Conservation (phyloP, 2,329 filamentous ascomycete genomes). For the Aspergillus amoenus region DNA sequence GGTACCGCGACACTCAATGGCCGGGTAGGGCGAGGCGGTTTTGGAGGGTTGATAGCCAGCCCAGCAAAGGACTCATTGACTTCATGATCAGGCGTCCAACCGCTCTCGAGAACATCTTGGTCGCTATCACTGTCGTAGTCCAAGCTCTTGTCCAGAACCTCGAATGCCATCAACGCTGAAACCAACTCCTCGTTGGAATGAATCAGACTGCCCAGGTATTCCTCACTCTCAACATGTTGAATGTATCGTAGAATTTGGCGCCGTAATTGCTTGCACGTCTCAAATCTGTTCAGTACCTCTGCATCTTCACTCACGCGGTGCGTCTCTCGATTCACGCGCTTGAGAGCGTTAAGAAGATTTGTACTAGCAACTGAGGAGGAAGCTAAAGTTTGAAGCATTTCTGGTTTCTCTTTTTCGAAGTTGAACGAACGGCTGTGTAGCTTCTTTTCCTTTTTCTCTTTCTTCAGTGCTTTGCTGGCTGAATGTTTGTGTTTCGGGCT, state of each 20-base stretch:
- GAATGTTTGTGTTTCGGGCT: constrained; percentile 37
- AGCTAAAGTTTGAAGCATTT: constrained; percentile 85
- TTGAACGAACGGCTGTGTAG: constrained; percentile 66
- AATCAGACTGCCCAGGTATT: constrained; percentile 86
- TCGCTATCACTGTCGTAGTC: constrained; percentile 66
- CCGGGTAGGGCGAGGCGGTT: constrained; percentile 53
- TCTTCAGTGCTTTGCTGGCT: constrained; percentile 44
- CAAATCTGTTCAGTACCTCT: constrained; percentile 73
- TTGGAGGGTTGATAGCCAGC: constrained; percentile 35
- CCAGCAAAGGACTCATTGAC: constrained; percentile 33
- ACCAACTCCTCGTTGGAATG: constrained; percentile 97
- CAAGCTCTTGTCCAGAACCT: constrained; percentile 73
- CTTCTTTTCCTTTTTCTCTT: constrained; percentile 46
- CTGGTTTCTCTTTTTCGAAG: constrained; percentile 80
- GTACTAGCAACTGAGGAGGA: constrained; percentile 88
- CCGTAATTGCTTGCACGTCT: constrained; percentile 80
- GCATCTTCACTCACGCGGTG: constrained; percentile 85
- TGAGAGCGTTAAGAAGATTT: constrained; percentile 81
- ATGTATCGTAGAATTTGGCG: constrained; percentile 88
- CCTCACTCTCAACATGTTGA: constrained; percentile 83
- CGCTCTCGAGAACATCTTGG: constrained; percentile 47
- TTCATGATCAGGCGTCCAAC: constrained; percentile 29
- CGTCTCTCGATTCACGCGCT: constrained; percentile 84
- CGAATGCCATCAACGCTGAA: constrained; percentile 86
- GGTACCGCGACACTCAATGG: constrained; percentile 55